Evolutionary conservation across 1,139 yeast genomes (phyloP), one percentile per base, ranked within the genome.

Genomic region (Meyerozyma smithsonii): DNA sequence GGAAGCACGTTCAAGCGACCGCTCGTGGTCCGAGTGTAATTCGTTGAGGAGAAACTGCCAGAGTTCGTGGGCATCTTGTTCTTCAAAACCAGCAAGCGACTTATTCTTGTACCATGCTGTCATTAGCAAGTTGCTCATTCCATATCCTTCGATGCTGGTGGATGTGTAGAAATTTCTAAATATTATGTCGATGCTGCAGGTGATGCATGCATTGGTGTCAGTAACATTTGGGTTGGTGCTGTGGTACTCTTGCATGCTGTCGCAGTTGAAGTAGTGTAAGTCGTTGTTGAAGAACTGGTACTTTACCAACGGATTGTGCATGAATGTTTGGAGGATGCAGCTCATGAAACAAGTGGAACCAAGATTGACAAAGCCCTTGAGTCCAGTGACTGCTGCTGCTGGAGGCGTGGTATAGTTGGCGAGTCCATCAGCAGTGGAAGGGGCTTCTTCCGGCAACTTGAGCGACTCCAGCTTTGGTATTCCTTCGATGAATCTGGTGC

Each of bases 281-380:
- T 81, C 84, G 35, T 87, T 90, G 34, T 81, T 72, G 59, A 92
- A 72, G 51, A 86, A 88, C 46, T 83, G 84, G 51, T 80, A 76
- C 44, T 92, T 77, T 35, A 92, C 73, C 42, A 87, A 71, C 8
- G 97, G 97, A 55, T 90, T 90, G 58, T 92, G 97, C 39, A 92
- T 69, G 35, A 90, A 63, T 0, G 95, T 79, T 63, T 92, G 98
- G 35, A 92, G 62, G 14, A 89, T 80, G 30, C 94, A 86, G 48
- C 95, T 85, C 86, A 92, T 90, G 64, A 87, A 92, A 63, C 98
- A 92, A 0, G 98, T 92, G 0, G 97, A 86, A 0, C 98, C 98
- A 78, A 92, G 79, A 58, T 92, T 92, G 41, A 89, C 82, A 51
- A 92, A 79, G 3, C 98, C 98, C 44, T 84, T 75, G 19, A 92